Percentiles rank a stretch among this genome's conserved stretches.
These are phyloP conservation scores for Apium graveolens DNA, from an alignment of 129 eudicot species.

Conservation along the genomic window DNA sequence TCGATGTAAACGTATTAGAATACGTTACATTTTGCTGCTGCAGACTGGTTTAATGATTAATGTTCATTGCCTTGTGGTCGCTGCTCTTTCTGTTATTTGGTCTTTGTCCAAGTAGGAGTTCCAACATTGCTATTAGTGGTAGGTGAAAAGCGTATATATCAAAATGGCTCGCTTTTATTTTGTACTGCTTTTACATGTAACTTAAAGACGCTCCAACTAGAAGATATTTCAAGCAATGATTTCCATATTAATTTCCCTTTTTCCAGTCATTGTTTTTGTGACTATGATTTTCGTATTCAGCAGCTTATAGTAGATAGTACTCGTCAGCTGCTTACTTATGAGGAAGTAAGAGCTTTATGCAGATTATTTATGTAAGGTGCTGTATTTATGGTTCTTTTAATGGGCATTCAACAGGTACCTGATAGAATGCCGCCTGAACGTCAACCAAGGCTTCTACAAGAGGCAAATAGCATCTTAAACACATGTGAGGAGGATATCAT, in stretches of 20 bases:
- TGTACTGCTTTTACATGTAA: background rate
- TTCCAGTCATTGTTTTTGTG: background rate
- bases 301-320: background rate
- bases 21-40: background rate
- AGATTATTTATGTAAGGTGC: background rate
- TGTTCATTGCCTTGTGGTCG: background rate
- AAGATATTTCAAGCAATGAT: background rate
- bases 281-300: background rate
- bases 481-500: conserved; percentile 61
- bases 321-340: background rate
- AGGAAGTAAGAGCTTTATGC: background rate
- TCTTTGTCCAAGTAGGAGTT: background rate
- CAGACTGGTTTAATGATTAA: background rate
- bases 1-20: too few species aligned
- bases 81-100: background rate
- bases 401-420: conserved; percentile 39
- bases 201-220: background rate
- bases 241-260: background rate
- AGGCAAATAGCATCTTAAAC: conserved; percentile 29
- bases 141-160: background rate
- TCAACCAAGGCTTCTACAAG: conserved; percentile 30
- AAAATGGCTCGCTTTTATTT: background rate
- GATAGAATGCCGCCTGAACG: conserved; percentile 43
- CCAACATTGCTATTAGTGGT: background rate
- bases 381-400: conserved; percentile 17